These are phyloP conservation scores for Starmera stellimalicola DNA, from an alignment of 1,139 yeast genomes.

Conservation along the genomic window DNA sequence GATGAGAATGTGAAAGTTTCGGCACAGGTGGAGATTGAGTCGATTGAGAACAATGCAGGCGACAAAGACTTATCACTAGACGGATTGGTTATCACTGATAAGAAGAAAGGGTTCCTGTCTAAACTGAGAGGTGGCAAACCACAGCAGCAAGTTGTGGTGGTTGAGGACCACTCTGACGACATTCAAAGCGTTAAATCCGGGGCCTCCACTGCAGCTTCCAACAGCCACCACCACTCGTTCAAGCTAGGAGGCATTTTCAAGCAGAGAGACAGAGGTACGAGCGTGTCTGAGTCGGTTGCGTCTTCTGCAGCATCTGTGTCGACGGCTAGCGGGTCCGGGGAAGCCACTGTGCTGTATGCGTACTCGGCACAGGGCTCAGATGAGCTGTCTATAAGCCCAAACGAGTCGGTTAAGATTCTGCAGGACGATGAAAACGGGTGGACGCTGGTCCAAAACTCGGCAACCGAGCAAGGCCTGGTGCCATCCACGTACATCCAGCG, in stretches of 20 bases:
- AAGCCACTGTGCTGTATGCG: slow-evolving; percentile 44
- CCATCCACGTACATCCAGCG: slow-evolving; percentile 74
- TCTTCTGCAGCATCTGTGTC: slow-evolving; percentile 1
- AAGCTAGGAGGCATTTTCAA: slow-evolving; percentile 7
- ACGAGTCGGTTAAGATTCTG: slow-evolving; percentile 51
- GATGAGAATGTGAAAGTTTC: slow-evolving; percentile 68
- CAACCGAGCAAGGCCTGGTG: slow-evolving; percentile 61
- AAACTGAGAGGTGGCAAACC: slow-evolving; percentile 19
- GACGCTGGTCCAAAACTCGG: slow-evolving; percentile 46
- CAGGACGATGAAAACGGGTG: slow-evolving; percentile 90
- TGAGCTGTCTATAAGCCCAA: slow-evolving; percentile 54
- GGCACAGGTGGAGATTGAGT: slow-evolving; percentile 81
- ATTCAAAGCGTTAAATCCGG: background rate
- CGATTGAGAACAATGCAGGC: slow-evolving; percentile 80
- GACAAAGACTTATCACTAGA: slow-evolving; percentile 55
- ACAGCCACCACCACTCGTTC: background rate
- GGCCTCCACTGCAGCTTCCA: background rate
- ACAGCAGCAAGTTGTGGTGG: slow-evolving; percentile 8
- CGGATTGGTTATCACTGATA: slow-evolving; percentile 29
- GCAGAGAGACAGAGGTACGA: slow-evolving; percentile 22
- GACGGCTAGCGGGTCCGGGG: slow-evolving; percentile 1
- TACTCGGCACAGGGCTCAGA: slow-evolving; percentile 70
- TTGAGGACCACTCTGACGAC: slow-evolving; percentile 6
- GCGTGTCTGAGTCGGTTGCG: no score
- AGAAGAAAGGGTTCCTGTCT: slow-evolving; percentile 45